These are phyloP conservation scores for Plasmopara halstedii DNA, from an alignment of 352 stramenopile genomes.

Conservation along the genomic window DNA sequence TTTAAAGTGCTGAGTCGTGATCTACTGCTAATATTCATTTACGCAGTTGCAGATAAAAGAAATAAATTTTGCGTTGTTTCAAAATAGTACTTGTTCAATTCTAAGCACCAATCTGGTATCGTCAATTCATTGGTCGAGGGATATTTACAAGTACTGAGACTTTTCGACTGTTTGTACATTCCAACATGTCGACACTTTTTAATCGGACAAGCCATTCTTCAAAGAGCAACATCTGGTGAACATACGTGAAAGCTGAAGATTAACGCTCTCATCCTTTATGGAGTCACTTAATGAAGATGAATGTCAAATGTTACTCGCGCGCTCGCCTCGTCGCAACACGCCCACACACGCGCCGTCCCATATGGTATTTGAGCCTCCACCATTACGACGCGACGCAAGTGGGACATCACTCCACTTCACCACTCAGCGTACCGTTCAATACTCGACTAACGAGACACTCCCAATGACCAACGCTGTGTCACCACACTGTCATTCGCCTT, in stretches of 20 bases:
- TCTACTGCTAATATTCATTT: conserved; percentile 8
- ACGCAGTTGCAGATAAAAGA: conserved; percentile 3
- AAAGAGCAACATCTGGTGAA: no score
- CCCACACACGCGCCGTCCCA: conserved; percentile 13
- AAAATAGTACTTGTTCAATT: background rate
- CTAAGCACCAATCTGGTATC: background rate
- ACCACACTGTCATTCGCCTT: conserved; percentile 16
- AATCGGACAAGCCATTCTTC: no score
- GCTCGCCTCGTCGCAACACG: conserved; percentile 7
- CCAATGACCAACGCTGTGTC: conserved; percentile 11
- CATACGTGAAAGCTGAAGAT: no score
- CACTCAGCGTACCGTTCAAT: conserved; percentile 3
- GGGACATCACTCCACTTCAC: conserved; percentile 45
- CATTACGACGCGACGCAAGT: conserved; percentile 49
- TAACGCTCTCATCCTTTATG: no score
- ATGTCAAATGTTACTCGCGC: conserved; percentile 8
- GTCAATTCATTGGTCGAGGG: no score
- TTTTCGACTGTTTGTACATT: no score
- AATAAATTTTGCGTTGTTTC: background rate
- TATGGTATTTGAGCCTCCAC: conserved; percentile 67
- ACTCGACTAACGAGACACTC: conserved; percentile 13
- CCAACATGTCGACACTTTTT: no score
- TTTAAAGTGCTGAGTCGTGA: conserved; percentile 18
- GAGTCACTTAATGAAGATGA: conserved; percentile 20
- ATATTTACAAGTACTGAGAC: no score